Evolutionary conservation across 331 rosid genomes (phyloP).

Genomic region (Arachis monticola): DNA sequence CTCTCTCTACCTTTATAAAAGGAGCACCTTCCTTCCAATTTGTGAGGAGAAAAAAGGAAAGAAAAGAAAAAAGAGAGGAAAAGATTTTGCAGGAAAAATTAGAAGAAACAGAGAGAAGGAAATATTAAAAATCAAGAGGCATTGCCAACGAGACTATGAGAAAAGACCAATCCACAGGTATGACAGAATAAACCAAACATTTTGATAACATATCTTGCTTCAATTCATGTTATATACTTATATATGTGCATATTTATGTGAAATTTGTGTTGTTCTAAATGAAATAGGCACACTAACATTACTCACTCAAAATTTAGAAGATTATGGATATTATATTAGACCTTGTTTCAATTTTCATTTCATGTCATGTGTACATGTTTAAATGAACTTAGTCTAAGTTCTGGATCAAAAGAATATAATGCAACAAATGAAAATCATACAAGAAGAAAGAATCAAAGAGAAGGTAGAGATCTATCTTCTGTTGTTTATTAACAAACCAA

Average conservation of each 20-base stretch:
- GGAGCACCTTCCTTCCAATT: not conserved
- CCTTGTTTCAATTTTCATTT: no score
- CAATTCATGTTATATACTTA: not conserved
- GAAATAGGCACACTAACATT: no score
- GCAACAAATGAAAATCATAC: not conserved
- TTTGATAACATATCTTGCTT: not conserved
- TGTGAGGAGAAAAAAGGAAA: no score
- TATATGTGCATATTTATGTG: no score
- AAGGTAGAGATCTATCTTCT: not conserved
- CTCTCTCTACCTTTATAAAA: not conserved
- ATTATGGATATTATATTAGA: no score
- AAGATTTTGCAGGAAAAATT: not conserved
- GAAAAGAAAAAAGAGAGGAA: not conserved
- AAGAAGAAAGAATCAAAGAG: no score
- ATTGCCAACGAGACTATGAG: not conserved
- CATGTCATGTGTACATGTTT: not conserved
- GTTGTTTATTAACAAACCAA: not conserved
- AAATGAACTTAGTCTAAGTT: not conserved
- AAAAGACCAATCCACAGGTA: not conserved
- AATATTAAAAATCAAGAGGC: not conserved
- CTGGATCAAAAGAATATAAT: no score
- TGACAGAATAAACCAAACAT: no score
- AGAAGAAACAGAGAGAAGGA: not conserved
- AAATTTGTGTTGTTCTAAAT: no score
- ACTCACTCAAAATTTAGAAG: no score